Conservation (phyloP, 345 rosid genomes). For the Erysimum cheiranthoides region DNA sequence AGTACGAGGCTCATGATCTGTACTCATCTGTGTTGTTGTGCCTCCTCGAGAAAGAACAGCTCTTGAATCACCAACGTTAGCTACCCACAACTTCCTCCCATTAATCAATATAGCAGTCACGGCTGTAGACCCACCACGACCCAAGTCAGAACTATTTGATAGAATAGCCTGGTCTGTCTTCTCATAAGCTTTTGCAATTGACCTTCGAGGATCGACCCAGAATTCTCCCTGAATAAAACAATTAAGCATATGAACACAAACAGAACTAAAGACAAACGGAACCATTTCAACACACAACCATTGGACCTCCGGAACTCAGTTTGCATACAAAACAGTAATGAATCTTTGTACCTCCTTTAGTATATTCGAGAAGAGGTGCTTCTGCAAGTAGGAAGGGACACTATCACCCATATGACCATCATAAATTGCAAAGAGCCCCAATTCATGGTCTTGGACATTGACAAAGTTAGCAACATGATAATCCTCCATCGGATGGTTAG, state of each 20-base stretch:
- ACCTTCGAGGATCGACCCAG: slow-evolving; percentile 67
- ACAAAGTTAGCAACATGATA: slow-evolving; percentile 73
- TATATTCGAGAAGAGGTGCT: slow-evolving; percentile 69
- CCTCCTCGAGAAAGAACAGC: slow-evolving; percentile 70
- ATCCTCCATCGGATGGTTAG: slow-evolving; percentile 90
- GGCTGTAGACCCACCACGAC: slow-evolving; percentile 84
- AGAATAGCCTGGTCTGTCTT: slow-evolving; percentile 80
- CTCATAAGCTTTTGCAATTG: slow-evolving; percentile 77
- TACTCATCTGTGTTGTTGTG: slow-evolving; percentile 57
- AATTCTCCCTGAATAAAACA: slow-evolving; percentile 61
- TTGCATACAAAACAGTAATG: not conserved
- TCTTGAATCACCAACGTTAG: slow-evolving; percentile 79
- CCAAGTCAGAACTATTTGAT: slow-evolving; percentile 67
- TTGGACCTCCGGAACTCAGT: not conserved
- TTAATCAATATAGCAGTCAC: slow-evolving; percentile 78
- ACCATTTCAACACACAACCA: slow-evolving; percentile 6
- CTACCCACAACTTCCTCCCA: slow-evolving; percentile 66
- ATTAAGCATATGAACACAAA: not conserved
- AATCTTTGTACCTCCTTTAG: slow-evolving; percentile 65
- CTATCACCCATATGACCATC: slow-evolving; percentile 83
- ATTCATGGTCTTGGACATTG: slow-evolving; percentile 60
- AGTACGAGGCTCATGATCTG: slow-evolving; percentile 75
- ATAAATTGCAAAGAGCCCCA: slow-evolving; percentile 77
- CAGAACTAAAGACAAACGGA: not conserved
- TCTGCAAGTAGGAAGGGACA: slow-evolving; percentile 74